Evolutionary conservation across 768 basidiomycete species (phyloP).

Genomic region (Russula dissimulans): DNA sequence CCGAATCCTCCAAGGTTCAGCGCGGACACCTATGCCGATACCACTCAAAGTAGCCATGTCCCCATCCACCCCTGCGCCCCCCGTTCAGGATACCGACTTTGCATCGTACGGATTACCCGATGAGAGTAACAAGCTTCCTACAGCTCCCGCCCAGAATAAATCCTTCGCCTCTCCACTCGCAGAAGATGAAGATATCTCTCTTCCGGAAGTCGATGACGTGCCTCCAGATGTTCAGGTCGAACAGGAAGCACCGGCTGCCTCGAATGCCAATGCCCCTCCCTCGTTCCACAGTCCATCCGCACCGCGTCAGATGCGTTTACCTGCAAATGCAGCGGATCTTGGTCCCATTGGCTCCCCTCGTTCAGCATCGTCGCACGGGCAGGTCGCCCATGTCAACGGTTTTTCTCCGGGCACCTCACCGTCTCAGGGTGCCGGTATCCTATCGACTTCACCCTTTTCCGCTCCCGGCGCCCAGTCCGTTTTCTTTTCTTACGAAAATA

Average conservation of each 20-base stretch:
- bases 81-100: slow-evolving; percentile 68
- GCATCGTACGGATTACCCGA: slow-evolving; percentile 60
- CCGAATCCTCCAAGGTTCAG: slow-evolving; percentile 34
- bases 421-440: slow-evolving; percentile 29
- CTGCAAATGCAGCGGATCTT: slow-evolving; percentile 43
- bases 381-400: slow-evolving; percentile 33
- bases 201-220: slow-evolving; percentile 1
- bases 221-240: not conserved
- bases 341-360: slow-evolving; percentile 78
- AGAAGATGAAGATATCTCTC: slow-evolving; percentile 13
- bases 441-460: slow-evolving; percentile 66
- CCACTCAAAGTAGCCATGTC: slow-evolving; percentile 64
- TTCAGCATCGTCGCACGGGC: slow-evolving; percentile 29
- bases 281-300: slow-evolving; percentile 43
- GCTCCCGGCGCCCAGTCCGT: slow-evolving; percentile 56
- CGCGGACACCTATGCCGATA: slow-evolving; percentile 57
- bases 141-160: slow-evolving; percentile 34
- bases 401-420: slow-evolving; percentile 59
- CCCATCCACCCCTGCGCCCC: slow-evolving; percentile 71
- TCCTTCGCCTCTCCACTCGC: slow-evolving; percentile 11
- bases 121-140: slow-evolving; percentile 41
- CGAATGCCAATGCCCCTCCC: slow-evolving; percentile 33
- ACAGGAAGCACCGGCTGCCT: slow-evolving; percentile 1
- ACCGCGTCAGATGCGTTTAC: slow-evolving; percentile 38
- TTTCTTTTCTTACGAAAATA: slow-evolving; percentile 35